Conservation (phyloP, 2,329 filamentous ascomycete species). For the Fusarium bactridioides region DNA sequence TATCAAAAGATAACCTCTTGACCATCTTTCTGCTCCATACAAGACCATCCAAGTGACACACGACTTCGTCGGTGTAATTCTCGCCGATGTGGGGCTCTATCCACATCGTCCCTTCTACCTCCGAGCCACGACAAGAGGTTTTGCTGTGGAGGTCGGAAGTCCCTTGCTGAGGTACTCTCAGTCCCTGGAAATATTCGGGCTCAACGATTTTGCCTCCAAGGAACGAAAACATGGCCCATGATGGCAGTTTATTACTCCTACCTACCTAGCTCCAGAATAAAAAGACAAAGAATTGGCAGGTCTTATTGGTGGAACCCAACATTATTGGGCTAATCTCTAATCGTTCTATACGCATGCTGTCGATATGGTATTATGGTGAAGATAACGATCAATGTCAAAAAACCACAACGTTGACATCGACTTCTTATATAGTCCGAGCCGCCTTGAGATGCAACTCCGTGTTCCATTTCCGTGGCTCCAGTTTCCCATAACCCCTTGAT, state of each 20-base stretch:
- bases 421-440: constrained; percentile 29
- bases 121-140: constrained; percentile 37
- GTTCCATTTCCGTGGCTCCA: constrained; percentile 35
- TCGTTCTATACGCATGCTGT: constrained; percentile 31
- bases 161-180: not conserved
- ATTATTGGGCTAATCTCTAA: constrained; percentile 26
- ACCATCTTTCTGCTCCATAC: not conserved
- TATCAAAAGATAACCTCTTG: not conserved
- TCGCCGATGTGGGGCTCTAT: constrained; percentile 26
- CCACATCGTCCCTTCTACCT: constrained; percentile 38
- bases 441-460: constrained; percentile 40
- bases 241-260: not conserved
- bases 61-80: constrained; percentile 26
- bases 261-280: not conserved
- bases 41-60: constrained; percentile 14
- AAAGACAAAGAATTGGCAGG: not conserved
- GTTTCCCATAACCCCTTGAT: constrained; percentile 35
- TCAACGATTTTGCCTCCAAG: constrained; percentile 16
- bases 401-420: constrained; percentile 26
- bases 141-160: constrained; percentile 16
- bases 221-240: not conserved
- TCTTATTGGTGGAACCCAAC: constrained; percentile 19
- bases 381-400: constrained; percentile 34
- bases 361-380: constrained; percentile 35
- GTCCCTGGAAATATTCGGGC: constrained; percentile 8